Percentiles rank a stretch among this genome's conserved stretches.
Conservation (phyloP, 2,329 filamentous ascomycete species). For the Paramyrothecium sp. region DNA sequence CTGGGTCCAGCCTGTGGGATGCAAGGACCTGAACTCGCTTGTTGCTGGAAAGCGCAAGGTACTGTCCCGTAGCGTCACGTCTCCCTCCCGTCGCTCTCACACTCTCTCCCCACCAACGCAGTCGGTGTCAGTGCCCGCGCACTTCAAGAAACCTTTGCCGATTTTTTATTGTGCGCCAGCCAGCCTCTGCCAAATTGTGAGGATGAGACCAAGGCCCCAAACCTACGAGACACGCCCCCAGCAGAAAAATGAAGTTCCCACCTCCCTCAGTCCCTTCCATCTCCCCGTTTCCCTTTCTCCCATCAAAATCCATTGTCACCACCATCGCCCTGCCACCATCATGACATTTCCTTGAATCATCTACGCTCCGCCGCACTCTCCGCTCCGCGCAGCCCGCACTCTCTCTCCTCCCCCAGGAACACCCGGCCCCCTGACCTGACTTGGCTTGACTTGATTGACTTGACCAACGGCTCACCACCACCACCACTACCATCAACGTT, state of each 20-base stretch:
- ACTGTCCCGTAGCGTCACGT: constrained; percentile 14
- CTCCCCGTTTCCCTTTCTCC: constrained; percentile 21
- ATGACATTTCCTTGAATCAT: constrained; percentile 19
- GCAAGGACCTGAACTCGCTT: background rate
- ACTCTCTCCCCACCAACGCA: constrained; percentile 5
- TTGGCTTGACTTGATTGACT: background rate
- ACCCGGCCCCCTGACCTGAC: constrained; percentile 12
- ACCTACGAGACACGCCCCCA: constrained; percentile 33
- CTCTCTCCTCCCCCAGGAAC: constrained; percentile 5
- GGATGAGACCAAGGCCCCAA: constrained; percentile 38
- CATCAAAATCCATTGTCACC: constrained; percentile 13
- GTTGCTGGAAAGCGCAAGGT: no score
- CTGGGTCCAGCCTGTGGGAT: background rate
- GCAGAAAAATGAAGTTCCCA: constrained; percentile 24
- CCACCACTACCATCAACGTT: constrained; percentile 15
- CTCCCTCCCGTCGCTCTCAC: constrained; percentile 5
- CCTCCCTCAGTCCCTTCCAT: constrained; percentile 16
- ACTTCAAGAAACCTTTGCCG: constrained; percentile 27
- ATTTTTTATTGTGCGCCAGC: constrained; percentile 36
- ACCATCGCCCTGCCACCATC: constrained; percentile 10
- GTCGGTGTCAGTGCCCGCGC: constrained; percentile 14
- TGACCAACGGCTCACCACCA: constrained; percentile 21
- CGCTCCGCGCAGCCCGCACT: background rate
- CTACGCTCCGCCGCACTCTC: constrained; percentile 19
- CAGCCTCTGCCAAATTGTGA: constrained; percentile 36